Percentiles rank a stretch among this genome's conserved stretches.
Conservation (phyloP, 768 basidiomycete species). For the Panus rudis region DNA sequence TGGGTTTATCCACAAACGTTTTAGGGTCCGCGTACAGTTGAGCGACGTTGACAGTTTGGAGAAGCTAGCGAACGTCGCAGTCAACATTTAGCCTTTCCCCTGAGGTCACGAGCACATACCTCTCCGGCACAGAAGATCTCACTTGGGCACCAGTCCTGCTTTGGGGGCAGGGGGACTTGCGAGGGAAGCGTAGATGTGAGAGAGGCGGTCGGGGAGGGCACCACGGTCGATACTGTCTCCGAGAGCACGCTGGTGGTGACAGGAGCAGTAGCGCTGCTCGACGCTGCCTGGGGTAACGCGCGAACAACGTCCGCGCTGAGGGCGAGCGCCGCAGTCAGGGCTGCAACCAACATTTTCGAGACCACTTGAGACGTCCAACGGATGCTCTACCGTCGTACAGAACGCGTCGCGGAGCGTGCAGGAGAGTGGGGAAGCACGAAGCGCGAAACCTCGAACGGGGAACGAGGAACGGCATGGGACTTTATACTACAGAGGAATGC, state of each 20-base stretch:
- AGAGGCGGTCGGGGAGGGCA: slow-evolving; percentile 56
- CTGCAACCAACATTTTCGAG: too few species aligned
- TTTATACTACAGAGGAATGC: too few species aligned
- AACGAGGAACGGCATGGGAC: too few species aligned
- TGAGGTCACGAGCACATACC: slow-evolving; percentile 34
- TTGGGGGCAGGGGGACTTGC: slow-evolving; percentile 56
- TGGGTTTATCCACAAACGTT: slow-evolving; percentile 88
- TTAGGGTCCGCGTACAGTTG: slow-evolving; percentile 72
- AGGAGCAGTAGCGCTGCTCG: too few species aligned
- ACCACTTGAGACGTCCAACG: too few species aligned
- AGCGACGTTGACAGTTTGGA: slow-evolving; percentile 84
- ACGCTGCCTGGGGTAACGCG: too few species aligned
- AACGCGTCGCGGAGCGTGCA: too few species aligned
- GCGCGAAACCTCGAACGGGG: too few species aligned
- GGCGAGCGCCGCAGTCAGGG: too few species aligned
- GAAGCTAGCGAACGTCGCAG: slow-evolving; percentile 45
- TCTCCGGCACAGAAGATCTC: slow-evolving; percentile 77
- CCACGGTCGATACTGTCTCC: slow-evolving; percentile 49
- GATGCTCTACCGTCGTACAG: too few species aligned
- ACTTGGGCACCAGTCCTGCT: slow-evolving; percentile 69
- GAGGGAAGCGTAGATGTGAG: slow-evolving; percentile 51
- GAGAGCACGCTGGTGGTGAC: slow-evolving; percentile 21
- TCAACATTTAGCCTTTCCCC: slow-evolving; percentile 10
- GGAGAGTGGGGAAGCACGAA: too few species aligned
- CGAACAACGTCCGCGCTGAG: too few species aligned